Base-by-base conservation (phyloP, 2,329 filamentous ascomycete species). In the Fusarium camptoceras region DNA sequence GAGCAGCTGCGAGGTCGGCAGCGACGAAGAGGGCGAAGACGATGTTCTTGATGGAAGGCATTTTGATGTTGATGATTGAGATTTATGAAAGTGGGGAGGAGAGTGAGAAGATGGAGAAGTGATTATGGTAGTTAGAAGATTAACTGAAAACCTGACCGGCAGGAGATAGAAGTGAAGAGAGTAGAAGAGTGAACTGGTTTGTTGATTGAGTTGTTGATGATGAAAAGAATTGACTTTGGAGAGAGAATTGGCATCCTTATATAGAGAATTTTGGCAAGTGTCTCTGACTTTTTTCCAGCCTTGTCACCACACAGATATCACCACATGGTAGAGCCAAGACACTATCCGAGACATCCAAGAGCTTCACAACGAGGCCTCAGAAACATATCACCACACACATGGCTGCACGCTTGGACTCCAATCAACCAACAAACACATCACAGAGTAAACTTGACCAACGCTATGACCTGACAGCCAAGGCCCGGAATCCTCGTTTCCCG, bases 391-490 rank as follows among this genome's bases (percentile, higher is more conserved):
- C 24, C 12, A n/a, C 31, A 27, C 30, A 41, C 20, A 18, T 22
- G n/a, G 12, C 11, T 25, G 18, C 27, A 2, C 31, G 49, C 49
- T 51, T 51, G 34, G 49, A 51, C 49, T 42, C 30, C 3, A 27
- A 20, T 25, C 34, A 37, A 9, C 34, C 4, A 24, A 24, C 14
- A 62, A 62, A 61, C 44, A 61, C 25, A 44, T 62, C 41, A 47
- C 27, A 7, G 54, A 15, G 27, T 15, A 20, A 28, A n/a, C 42
- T 61, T 31, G 31, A 27, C 5, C n/a, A 61, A 61, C 56, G 56
- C 89, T 49, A 78, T 78, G 73, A 85, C 58, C 3, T 47, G 6
- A 2, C 15, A 6, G 48, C 42, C 56, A 62, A 62, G 59, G 30
- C 60, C 34, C 60, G 60, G 60, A 57, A 64, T 48, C 28, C 34